Evolutionary conservation across 1,139 yeast species (phyloP).

Genomic region (Blastobotrys arbuscula): DNA sequence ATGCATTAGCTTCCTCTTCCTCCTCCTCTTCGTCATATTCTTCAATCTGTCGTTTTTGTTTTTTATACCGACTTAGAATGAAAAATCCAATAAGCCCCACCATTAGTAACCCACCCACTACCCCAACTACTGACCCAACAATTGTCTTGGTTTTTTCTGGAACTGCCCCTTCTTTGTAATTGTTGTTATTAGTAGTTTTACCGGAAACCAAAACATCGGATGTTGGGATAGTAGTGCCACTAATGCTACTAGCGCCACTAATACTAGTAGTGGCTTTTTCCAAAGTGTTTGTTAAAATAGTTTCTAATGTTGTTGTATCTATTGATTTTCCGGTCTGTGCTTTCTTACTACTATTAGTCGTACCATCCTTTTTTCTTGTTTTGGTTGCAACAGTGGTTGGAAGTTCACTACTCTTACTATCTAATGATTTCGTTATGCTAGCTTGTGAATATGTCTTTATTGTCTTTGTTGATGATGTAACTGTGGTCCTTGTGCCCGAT

Average conservation of each 20-base stretch:
- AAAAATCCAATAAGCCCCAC: conserved; percentile 6
- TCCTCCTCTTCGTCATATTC: neutral
- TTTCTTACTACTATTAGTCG: neutral
- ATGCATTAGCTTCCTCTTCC: neutral
- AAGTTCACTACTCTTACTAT: too few species aligned
- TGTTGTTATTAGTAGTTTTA: neutral
- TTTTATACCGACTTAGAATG: neutral
- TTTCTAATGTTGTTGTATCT: neutral
- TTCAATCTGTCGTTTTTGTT: neutral
- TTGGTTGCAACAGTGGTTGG: neutral
- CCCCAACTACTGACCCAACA: conserved; percentile 44
- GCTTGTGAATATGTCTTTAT: neutral
- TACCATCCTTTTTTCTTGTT: neutral
- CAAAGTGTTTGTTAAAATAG: neutral
- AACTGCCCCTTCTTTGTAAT: neutral
- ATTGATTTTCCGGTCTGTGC: too few species aligned
- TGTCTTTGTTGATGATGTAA: neutral
- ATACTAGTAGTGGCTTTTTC: neutral
- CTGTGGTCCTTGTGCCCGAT: neutral
- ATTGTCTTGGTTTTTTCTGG: conserved; percentile 28
- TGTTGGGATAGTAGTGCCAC: neutral
- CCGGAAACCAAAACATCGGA: neutral
- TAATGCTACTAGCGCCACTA: neutral
- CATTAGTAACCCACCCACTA: conserved; percentile 31
- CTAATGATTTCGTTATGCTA: neutral